A percentile compares a stretch with the other conserved stretches of the same genome.
These are phyloP conservation scores for Trichoderma koningiopsis DNA, from an alignment of 2,329 filamentous ascomycete species.

Conservation along the genomic window DNA sequence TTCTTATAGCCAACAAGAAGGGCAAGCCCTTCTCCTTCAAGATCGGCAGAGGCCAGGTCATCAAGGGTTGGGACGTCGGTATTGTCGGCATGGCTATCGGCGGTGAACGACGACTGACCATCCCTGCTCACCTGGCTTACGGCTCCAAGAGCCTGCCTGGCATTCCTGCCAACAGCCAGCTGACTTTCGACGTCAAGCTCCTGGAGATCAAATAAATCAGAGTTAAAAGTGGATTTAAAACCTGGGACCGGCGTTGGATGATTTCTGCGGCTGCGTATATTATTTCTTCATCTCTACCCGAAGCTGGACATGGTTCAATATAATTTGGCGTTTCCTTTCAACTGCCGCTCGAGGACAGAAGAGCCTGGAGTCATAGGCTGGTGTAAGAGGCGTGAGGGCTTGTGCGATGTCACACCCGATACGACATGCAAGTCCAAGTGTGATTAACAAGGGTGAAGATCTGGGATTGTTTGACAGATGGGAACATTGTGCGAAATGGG, in stretches of 20 bases:
- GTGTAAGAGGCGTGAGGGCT: slow-evolving; percentile 32
- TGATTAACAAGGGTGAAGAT: slow-evolving; percentile 43
- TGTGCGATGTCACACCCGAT: neutral
- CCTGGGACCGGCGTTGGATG: slow-evolving; percentile 24
- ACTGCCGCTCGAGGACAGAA: slow-evolving; percentile 42
- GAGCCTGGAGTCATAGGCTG: slow-evolving; percentile 53
- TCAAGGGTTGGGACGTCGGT: slow-evolving; percentile 98
- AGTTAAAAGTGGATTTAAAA: neutral
- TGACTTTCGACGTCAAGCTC: slow-evolving; percentile 90
- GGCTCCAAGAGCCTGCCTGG: slow-evolving; percentile 80
- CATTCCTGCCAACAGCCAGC: slow-evolving; percentile 87
- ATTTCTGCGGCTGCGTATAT: slow-evolving; percentile 24
- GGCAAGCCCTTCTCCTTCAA: slow-evolving; percentile 97
- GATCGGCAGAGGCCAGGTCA: slow-evolving; percentile 91
- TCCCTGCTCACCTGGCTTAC: slow-evolving; percentile 86
- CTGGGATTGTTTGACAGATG: slow-evolving; percentile 50
- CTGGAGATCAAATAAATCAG: slow-evolving; percentile 74
- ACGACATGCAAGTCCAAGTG: slow-evolving; percentile 1
- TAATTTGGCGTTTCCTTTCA: slow-evolving; percentile 29
- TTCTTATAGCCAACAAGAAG: slow-evolving; percentile 84
- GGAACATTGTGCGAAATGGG: slow-evolving; percentile 46
- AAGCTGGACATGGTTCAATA: slow-evolving; percentile 25
- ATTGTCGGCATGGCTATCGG: slow-evolving; percentile 89
- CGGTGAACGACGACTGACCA: slow-evolving; percentile 88
- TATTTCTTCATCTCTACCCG: slow-evolving; percentile 18